Conservation (phyloP, 1,284 basidiomycete species). For the Papiliotrema laurentii region DNA sequence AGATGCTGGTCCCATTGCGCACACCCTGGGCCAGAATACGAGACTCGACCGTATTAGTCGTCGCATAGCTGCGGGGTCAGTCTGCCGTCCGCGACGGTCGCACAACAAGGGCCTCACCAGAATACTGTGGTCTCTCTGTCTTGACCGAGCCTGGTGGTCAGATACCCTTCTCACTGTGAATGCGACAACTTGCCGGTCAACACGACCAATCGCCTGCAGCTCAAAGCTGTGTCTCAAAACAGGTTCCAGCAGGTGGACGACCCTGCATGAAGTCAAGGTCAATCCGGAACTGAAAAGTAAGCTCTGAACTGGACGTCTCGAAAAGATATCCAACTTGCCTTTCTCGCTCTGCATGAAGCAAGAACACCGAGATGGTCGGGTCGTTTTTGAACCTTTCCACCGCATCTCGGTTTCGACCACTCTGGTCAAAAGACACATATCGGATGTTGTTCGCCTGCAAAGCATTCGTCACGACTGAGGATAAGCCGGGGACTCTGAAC, state of each 20-base stretch:
- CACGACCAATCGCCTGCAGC: constrained; percentile 45
- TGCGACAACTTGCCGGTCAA: constrained; percentile 28
- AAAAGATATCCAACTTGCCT: constrained; percentile 17
- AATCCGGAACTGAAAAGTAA: constrained; percentile 34
- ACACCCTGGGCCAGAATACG: constrained; percentile 41
- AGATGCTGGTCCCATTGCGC: constrained; percentile 43
- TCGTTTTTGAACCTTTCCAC: constrained; percentile 40
- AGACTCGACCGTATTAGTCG: constrained; percentile 44
- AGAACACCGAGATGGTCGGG: constrained; percentile 39
- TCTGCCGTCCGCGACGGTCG: neutral
- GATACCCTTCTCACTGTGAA: neutral
- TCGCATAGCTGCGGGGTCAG: constrained; percentile 32
- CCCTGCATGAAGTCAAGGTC: constrained; percentile 43
- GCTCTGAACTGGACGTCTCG: neutral
- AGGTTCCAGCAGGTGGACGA: constrained; percentile 48
- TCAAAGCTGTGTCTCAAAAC: constrained; percentile 47
- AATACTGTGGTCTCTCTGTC: constrained; percentile 42
- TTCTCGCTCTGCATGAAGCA: constrained; percentile 46
- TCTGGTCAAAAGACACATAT: constrained; percentile 34
- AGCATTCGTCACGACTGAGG: constrained; percentile 40
- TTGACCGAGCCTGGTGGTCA: constrained; percentile 29
- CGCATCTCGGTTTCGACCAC: constrained; percentile 30
- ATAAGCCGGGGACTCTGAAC: constrained; percentile 8
- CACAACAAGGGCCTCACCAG: constrained; percentile 28
- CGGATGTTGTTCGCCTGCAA: constrained; percentile 33